Evolutionary conservation across 805 yeast genomes (phyloP).

Genomic region (Kluyveromyces nonfermentans): DNA sequence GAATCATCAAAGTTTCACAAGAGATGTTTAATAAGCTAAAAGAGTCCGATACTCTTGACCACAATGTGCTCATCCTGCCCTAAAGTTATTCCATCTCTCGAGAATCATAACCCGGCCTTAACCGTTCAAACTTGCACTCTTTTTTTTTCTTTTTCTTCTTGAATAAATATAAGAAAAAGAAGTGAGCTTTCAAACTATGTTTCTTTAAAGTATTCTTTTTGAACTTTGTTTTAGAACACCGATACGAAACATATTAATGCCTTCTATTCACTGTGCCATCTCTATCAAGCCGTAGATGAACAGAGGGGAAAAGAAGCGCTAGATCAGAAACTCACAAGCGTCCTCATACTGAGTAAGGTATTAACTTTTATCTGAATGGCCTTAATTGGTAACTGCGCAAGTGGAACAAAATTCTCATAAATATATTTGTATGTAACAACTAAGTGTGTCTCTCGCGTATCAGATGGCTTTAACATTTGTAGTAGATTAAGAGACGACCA

Average conservation of each 20-base stretch:
- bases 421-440: not conserved
- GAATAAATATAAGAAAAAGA: too few relatives aligned
- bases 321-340: constrained; percentile 27
- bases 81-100: not conserved
- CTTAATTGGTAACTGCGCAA: constrained; percentile 30
- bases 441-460: not conserved
- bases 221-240: constrained; percentile 8
- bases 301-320: constrained; percentile 34
- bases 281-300: constrained; percentile 22
- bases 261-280: constrained; percentile 33
- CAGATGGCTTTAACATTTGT: not conserved
- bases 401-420: constrained; percentile 13
- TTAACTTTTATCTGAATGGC: constrained; percentile 15
- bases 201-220: too few relatives aligned
- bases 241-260: constrained; percentile 28
- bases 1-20: too few relatives aligned
- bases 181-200: not conserved
- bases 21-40: too few relatives aligned
- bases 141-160: too few relatives aligned
- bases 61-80: not conserved
- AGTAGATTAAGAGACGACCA: too few relatives aligned
- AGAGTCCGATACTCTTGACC: too few relatives aligned
- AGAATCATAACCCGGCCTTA: not conserved
- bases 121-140: too few relatives aligned
- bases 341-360: constrained; percentile 30